Percentiles rank a stretch among this genome's conserved stretches.
phyloP scores from a whole-genome alignment of 2,329 filamentous ascomycete genomes.

The Aspergillus chevalieri region DNA sequence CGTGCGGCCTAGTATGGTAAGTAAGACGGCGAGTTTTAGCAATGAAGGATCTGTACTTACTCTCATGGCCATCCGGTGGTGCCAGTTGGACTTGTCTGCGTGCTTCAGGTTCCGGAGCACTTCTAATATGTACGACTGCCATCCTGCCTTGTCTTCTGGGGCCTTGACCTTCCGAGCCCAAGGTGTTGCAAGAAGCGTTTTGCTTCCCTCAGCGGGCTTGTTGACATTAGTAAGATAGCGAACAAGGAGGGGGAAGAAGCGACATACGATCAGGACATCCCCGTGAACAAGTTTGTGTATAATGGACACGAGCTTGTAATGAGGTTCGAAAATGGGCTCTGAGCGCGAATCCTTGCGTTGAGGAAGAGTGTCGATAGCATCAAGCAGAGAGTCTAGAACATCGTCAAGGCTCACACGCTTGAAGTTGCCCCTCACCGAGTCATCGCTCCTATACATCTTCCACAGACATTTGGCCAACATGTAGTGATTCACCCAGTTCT shows the following conservation, averaged over 20 bases:
- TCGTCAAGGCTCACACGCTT: constrained; percentile 36
- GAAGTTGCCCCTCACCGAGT: constrained; percentile 31
- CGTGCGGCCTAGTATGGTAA: constrained; percentile 46
- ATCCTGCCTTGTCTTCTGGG: constrained; percentile 47
- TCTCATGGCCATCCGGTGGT: constrained; percentile 81
- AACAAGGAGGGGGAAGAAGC: constrained; percentile 18
- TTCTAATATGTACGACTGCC: constrained; percentile 57
- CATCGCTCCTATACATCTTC: constrained; percentile 58
- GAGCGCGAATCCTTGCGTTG: constrained; percentile 53
- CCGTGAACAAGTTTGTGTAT: constrained; percentile 70
- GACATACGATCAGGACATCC: constrained; percentile 38
- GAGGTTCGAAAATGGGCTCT: constrained; percentile 81
- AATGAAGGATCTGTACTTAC: constrained; percentile 37
- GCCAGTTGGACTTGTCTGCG: constrained; percentile 91
- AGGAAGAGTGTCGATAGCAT: constrained; percentile 57
- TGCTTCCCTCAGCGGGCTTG: constrained; percentile 41
- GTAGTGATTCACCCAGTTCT: constrained; percentile 62
- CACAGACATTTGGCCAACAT: constrained; percentile 66
- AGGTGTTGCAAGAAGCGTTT: constrained; percentile 47
- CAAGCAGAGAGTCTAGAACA: constrained; percentile 52
- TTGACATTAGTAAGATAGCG: neutral
- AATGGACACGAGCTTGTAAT: constrained; percentile 82
- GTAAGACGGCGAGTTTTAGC: constrained; percentile 18
- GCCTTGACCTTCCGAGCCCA: constrained; percentile 50
- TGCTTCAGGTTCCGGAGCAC: constrained; percentile 52